Conservation (phyloP, 352 stramenopile genomes). For the Blastocystis hominis region DNA sequence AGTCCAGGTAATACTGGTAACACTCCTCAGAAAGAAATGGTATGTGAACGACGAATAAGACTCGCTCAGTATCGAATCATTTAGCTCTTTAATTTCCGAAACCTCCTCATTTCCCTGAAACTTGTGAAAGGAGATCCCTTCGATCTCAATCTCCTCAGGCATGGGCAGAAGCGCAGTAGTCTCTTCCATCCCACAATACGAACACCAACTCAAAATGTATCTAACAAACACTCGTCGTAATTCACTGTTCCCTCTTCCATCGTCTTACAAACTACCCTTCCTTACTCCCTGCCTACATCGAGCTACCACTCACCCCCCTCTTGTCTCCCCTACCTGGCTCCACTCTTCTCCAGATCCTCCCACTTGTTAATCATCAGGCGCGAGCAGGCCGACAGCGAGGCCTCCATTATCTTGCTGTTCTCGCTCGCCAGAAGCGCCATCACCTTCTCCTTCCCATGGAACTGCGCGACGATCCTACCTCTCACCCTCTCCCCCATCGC, state of each 20-base stretch:
- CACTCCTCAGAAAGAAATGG: constrained; percentile 21
- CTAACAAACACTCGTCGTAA: too few species aligned
- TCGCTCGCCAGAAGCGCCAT: constrained; percentile 50
- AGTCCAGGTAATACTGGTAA: constrained; percentile 14
- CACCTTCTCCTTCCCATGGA: constrained; percentile 46
- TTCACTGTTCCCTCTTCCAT: too few species aligned
- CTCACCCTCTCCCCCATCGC: background rate
- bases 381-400: constrained; percentile 43
- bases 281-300: too few species aligned
- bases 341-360: constrained; percentile 38
- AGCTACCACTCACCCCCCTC: too few species aligned
- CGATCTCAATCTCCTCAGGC: background rate
- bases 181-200: background rate
- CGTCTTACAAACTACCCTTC: too few species aligned
- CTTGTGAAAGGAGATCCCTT: constrained; percentile 14
- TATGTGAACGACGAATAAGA: constrained; percentile 31
- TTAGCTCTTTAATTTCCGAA: constrained; percentile 1
- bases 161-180: background rate
- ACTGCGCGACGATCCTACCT: constrained; percentile 50
- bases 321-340: background rate
- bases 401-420: constrained; percentile 32
- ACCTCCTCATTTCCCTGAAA: background rate
- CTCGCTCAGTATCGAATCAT: constrained; percentile 27
- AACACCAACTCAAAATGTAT: too few species aligned
- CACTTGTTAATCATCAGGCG: constrained; percentile 53